Base-by-base conservation (phyloP, 208 protist genomes). In the Trypanosoma scelopori region DNA sequence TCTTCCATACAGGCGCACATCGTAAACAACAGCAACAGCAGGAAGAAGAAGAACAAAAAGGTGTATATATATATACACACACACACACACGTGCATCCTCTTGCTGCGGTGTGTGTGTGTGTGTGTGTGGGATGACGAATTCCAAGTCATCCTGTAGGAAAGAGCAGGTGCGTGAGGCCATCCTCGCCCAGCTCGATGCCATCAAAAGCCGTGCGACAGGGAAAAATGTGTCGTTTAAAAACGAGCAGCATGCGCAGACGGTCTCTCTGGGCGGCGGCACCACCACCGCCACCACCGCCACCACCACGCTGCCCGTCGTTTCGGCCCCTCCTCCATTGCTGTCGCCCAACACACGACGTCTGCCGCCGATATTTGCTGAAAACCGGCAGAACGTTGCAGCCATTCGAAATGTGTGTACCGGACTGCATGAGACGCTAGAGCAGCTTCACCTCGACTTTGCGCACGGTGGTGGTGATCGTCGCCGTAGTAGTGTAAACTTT, bases 341-440 rank as follows among this genome's bases (percentile, higher is more conserved):
- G 55, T 74, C 80, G 12, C 61, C 78, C 6, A 65, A 57, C 25
- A 78, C 67, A 20, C 71, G 81, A 20, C 74, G 72, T 0, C 68
- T 89, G 11, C 82, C 86, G 1, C 51, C 71, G 3, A 60, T 82
- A 12, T 92, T 92, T 47, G 42, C 30, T 0, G 81, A 92, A 59
- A 81, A 87, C 50, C 65, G 72, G 39, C 50, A 57, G 18, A 70
- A 70, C 12, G 22, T 70, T 20, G 41, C 42, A 27, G 55, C 50
- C 5, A 75, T 87, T 41, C 78, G 82, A 12, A 20, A 12, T 15
- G 43, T 71, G 5, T 57, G 81, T 28, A 51, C 23, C 0, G 59
- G 64, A 35, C 45, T 89, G 25, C 58, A 65, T 39, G 32, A 55
- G 7, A 86, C 76, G 3, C 63, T 92, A 28, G 48, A 57, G 15